Base-by-base conservation (phyloP, 2,329 filamentous ascomycete genomes). In the Verticillium zaregamsianum region DNA sequence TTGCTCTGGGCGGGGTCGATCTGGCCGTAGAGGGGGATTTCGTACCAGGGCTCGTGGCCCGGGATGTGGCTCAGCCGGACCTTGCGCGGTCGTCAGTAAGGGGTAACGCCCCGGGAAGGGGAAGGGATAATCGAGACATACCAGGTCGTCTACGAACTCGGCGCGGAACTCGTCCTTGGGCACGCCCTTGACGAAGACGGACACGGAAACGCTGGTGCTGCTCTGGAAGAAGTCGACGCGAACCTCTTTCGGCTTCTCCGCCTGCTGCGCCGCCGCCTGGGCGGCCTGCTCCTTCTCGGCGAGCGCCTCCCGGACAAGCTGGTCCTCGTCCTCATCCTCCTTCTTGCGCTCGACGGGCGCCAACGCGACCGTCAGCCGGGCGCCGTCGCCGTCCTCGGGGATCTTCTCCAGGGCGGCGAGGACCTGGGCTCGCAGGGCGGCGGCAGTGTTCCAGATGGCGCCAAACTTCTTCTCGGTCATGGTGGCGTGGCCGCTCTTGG, bases 1-100 rank as follows among this genome's bases (percentile, higher is more conserved):
- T 81, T 88, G 23, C 86, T 92, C 35, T 81, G 75, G 1, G 80
- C 69, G 0, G 85, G 74, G 59, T 91, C 83, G 68, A 96, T 87
- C 11, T 82, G 72, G 15, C 83, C 86, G 72, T 83, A 92, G 3
- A 94, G 84, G 6, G 45, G 57, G 20, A 66, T 63, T 28, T 64
- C 61, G 58, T 60, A 66, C 56, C 49, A 61, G 32, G 61, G 61
- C 7, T 65, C 61, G 45, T 66, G 59, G 33, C 63, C 64, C 14
- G 64, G 64, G 35, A 66, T 66, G 15, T 65, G 64, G 31, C 54
- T 61, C 59, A 66, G 59, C 8, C 63, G 61, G 23, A 66, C 39
- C 64, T 66, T 52, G 14, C 56, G 33, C 56, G 33, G 33, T 20
- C 23, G 55, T 58, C 15, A 40, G 33, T 17, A 49, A 20, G n/a